Evolutionary conservation across 1,284 basidiomycete species (phyloP).

Genomic region (Malassezia psittaci): DNA sequence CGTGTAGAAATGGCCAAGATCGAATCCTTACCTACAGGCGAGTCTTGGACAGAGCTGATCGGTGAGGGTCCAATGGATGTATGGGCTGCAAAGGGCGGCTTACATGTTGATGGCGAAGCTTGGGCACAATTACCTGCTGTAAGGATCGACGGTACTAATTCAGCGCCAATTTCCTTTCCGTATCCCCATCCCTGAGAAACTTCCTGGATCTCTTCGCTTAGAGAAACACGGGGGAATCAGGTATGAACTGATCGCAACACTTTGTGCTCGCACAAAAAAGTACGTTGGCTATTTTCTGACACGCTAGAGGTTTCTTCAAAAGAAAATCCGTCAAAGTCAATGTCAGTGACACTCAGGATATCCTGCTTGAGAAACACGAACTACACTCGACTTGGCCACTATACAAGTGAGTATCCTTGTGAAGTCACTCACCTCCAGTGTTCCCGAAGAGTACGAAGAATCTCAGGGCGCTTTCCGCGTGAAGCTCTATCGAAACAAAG

Average conservation of each 20-base stretch:
- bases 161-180: conserved; percentile 25
- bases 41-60: conserved; percentile 44
- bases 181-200: conserved; percentile 36
- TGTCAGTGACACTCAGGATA: conserved; percentile 26
- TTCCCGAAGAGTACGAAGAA: conserved; percentile 27
- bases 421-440: not conserved
- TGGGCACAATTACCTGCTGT: conserved; percentile 24
- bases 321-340: not conserved
- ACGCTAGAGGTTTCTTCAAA: conserved; percentile 30
- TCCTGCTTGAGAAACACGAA: conserved; percentile 45
- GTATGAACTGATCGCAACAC: conserved; percentile 41
- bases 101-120: conserved; percentile 23
- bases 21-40: conserved; percentile 37
- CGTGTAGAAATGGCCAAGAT: conserved; percentile 45
- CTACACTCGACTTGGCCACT: conserved; percentile 43
- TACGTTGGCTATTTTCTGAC: conserved; percentile 25
- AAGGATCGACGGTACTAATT: not conserved
- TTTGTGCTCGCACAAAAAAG: conserved; percentile 34
- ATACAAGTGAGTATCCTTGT: conserved; percentile 20
- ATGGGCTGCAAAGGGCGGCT: conserved; percentile 25
- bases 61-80: conserved; percentile 41
- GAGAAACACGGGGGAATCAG: conserved; percentile 39
- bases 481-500: conserved; percentile 29
- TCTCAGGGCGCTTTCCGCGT: conserved; percentile 25
- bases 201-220: conserved; percentile 36